Evolutionary conservation across 1,139 yeast genomes (phyloP).

Genomic region (Yamadazyma siamensis): DNA sequence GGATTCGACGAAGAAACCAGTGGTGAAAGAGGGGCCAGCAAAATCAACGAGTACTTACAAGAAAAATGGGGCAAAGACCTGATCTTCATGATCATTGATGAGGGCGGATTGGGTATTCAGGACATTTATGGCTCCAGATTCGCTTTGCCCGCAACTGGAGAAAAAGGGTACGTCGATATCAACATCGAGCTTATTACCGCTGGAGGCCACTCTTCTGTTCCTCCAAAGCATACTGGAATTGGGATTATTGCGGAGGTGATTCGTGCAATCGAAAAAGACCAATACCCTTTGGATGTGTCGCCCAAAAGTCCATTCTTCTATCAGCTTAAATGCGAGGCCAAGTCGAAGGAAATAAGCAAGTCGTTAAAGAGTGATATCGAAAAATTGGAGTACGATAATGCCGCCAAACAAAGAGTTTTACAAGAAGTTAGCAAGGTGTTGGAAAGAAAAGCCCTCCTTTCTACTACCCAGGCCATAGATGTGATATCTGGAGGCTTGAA

Average conservation of each 20-base stretch:
- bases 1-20: conserved; percentile 49
- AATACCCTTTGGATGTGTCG: conserved; percentile 33
- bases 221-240: conserved; percentile 46
- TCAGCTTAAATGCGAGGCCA: conserved; percentile 39
- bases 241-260: conserved; percentile 41
- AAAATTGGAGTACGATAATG: conserved; percentile 30
- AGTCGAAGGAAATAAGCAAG: conserved; percentile 17
- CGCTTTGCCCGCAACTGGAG: conserved; percentile 39
- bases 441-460: conserved; percentile 24
- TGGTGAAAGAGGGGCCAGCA: conserved; percentile 25
- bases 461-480: conserved; percentile 39
- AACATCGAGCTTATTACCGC: conserved; percentile 34
- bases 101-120: conserved; percentile 30
- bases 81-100: conserved; percentile 37
- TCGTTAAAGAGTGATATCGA: conserved; percentile 24
- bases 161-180: conserved; percentile 40
- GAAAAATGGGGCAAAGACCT: conserved; percentile 32
- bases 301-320: conserved; percentile 28
- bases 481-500: conserved; percentile 38
- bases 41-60: conserved; percentile 27
- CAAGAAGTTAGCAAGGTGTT: conserved; percentile 12
- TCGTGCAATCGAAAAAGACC: conserved; percentile 37
- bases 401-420: conserved; percentile 28
- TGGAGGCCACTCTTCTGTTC: conserved; percentile 46
- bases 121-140: conserved; percentile 27